A percentile compares a stretch with the other conserved stretches of the same genome.
Evolutionary conservation across 179 eudicot genomes (phyloP).

Genomic region (Beta corolliflora): DNA sequence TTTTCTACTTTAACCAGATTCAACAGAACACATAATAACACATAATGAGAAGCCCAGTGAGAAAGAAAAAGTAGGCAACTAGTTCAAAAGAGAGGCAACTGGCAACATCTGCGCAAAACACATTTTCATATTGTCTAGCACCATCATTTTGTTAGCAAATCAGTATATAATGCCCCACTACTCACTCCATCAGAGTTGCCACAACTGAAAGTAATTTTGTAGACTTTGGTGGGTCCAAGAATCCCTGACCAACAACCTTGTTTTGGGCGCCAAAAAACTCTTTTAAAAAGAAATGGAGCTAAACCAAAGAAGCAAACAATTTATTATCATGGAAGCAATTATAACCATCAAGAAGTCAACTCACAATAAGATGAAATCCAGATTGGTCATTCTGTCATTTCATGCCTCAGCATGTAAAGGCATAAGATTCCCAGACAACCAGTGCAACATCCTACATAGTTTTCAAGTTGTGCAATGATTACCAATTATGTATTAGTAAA

Average conservation of each 20-base stretch:
- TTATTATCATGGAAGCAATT: constrained; percentile 45
- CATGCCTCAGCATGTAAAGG: constrained; percentile 30
- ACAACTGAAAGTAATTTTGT: constrained; percentile 7
- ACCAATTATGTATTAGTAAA: constrained; percentile 25
- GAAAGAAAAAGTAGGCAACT: constrained; percentile 17
- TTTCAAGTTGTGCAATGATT: constrained; percentile 32
- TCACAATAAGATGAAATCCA: constrained; percentile 42
- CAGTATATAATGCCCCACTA: constrained; percentile 17
- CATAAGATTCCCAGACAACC: constrained; percentile 43
- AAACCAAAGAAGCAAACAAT: constrained; percentile 24
- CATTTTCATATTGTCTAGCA: constrained; percentile 28
- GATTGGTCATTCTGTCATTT: constrained; percentile 22
- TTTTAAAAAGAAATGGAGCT: constrained; percentile 1
- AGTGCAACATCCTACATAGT: constrained; percentile 28
- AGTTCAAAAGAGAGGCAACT: constrained; percentile 15
- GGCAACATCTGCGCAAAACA: constrained; percentile 13
- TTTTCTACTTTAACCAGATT: constrained; percentile 27
- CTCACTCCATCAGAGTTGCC: constrained; percentile 13
- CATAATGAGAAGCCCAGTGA: constrained; percentile 29
- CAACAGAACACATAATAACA: constrained; percentile 33
- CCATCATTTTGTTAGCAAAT: constrained; percentile 33
- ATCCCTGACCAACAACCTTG: not conserved
- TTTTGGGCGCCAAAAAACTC: constrained; percentile 16
- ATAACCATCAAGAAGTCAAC: constrained; percentile 50
- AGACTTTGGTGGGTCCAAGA: constrained; percentile 15